phyloP scores from a whole-genome alignment of 2,329 filamentous ascomycete species.

The Nectriaceae sp. region DNA sequence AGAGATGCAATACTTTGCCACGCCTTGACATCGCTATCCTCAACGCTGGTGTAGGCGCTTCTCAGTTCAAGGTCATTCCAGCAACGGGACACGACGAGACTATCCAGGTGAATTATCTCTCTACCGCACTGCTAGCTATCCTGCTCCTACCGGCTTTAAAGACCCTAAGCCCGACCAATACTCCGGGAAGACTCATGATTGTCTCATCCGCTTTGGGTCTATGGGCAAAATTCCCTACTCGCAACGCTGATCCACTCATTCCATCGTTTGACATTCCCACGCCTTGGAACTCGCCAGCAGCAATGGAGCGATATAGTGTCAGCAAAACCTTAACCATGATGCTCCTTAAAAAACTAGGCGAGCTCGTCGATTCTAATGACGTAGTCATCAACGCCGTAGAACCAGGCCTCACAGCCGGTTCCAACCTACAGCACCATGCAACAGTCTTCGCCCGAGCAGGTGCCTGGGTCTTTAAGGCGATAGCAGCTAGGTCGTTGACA shows the following conservation, averaged over 20 bases:
- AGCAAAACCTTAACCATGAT: slow-evolving; percentile 24
- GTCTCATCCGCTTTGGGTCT: slow-evolving; percentile 25
- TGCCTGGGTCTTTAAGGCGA: not conserved
- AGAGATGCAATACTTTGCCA: slow-evolving; percentile 31
- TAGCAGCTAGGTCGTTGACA: not conserved
- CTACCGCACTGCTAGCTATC: slow-evolving; percentile 34
- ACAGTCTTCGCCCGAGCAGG: not conserved
- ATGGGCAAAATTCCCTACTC: slow-evolving; percentile 15
- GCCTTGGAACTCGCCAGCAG: not conserved
- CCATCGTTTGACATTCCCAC: slow-evolving; percentile 4
- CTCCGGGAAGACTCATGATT: slow-evolving; percentile 3
- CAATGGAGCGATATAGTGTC: slow-evolving; percentile 17
- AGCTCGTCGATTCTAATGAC: slow-evolving; percentile 14
- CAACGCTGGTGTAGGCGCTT: slow-evolving; percentile 41
- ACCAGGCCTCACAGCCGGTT: slow-evolving; percentile 19
- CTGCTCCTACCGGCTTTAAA: slow-evolving; percentile 33
- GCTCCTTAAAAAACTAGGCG: slow-evolving; percentile 14
- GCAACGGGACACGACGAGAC: slow-evolving; percentile 40
- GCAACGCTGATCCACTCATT: slow-evolving; percentile 1
- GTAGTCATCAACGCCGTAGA: slow-evolving; percentile 25
- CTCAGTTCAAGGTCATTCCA: slow-evolving; percentile 19
- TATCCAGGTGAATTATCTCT: slow-evolving; percentile 44
- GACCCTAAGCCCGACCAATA: slow-evolving; percentile 3
- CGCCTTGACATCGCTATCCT: slow-evolving; percentile 47
- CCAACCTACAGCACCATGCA: slow-evolving; percentile 13